Evolutionary conservation across 192 early-diverging fungal genomes (phyloP), one percentile per base, ranked within the genome.

Genomic region (Thamnidium elegans): DNA sequence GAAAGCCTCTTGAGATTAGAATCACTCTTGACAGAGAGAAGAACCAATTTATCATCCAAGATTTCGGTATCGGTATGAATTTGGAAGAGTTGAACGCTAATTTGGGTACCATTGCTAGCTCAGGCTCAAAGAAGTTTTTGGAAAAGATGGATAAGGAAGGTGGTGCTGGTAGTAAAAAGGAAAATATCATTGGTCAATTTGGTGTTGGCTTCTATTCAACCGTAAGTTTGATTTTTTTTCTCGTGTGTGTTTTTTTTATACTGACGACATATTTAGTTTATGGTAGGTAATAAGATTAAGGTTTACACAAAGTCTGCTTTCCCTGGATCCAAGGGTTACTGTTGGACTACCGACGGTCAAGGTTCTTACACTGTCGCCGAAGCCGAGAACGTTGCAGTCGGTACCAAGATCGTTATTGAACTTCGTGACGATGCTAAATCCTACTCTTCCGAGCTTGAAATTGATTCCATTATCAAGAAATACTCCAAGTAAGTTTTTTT

Each of bases 131-230:
- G 62, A 89, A 87, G 23, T 94, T 94, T 67, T 48, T 94, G 58
- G 81, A 89, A 46, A 77, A 81, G 31, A 55, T 92, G 30, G 69
- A 68, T 14, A 72, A 63, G 15, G 65, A 71, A 31, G 72, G 56
- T n/a, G 45, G 67, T 45, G 70, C 62, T 15, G 62, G 69, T 15
- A 58, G 11, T 23, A 77, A 80, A 30, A 80, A 82, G 55, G 82
- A 92, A 31, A 81, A 79, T 62, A 82, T 94, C 67, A 92, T 92
- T 80, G 92, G 92, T 62, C 90, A 94, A 66, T 94, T 94, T 72
- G 92, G 92, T 79, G 90, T 93, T 34, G 86, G 86, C 32, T 87
- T 86, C 63, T 83, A 84, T 58, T 83, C 81, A 36, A 72, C 78
- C 31, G 55, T 58, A 55, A 74, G 68, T 58, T 15, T 20, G 19